These are phyloP conservation scores for Kokia cookei DNA, from an alignment of 441 rosid genomes.

Conservation along the genomic window DNA sequence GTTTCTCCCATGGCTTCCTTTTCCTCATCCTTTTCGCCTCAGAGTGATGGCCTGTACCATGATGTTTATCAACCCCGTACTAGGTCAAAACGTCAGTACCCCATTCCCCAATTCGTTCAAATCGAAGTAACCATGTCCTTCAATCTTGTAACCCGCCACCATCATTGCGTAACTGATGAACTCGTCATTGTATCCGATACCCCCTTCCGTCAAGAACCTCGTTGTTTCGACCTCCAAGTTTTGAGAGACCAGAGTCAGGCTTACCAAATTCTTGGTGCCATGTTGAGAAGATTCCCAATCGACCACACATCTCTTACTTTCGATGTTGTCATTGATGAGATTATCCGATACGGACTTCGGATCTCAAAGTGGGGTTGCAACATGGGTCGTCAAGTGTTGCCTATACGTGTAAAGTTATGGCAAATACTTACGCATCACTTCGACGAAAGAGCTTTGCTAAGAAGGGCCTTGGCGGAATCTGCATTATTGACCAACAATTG, in stretches of 20 bases:
- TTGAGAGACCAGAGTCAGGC: background rate
- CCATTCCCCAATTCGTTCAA: background rate
- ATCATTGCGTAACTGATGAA: background rate
- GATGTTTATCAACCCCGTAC: background rate
- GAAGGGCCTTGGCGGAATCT: background rate
- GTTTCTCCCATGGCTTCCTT: background rate
- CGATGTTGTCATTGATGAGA: background rate
- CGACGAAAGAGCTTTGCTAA: background rate
- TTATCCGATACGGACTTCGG: no score
- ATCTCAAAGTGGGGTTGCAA: background rate
- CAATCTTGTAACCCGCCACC: background rate
- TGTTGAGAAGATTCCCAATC: background rate
- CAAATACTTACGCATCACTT: background rate
- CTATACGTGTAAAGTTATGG: background rate
- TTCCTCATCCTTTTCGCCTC: background rate
- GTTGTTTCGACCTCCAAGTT: background rate
- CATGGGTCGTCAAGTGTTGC: background rate
- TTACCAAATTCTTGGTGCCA: background rate
- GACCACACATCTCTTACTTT: background rate
- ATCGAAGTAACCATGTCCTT: background rate
- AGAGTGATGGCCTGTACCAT: background rate
- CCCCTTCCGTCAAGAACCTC: background rate
- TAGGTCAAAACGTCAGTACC: background rate
- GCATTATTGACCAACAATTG: no score
- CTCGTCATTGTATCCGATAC: background rate